Percentiles rank a stretch among this genome's conserved stretches.
phyloP scores from a whole-genome alignment of 192 early-diverging fungal species.

The Gamsiella multidivaricata region DNA sequence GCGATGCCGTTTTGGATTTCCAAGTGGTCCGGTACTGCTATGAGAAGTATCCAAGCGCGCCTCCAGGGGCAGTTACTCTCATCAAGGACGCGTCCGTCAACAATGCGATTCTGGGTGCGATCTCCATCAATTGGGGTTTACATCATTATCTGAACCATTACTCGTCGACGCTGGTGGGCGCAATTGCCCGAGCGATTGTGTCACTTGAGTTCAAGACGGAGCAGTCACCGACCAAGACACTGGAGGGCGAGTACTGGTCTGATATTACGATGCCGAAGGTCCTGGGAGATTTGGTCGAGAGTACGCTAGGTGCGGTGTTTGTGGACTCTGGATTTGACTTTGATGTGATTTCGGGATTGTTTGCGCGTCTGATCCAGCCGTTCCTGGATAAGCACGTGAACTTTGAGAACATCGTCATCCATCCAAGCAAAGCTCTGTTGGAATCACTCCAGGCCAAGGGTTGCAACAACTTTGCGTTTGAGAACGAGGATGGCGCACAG shows the following conservation, averaged over 20 bases:
- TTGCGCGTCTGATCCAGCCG: constrained; percentile 48
- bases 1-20: constrained; percentile 86
- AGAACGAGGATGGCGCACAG: not conserved
- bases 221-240: constrained; percentile 19
- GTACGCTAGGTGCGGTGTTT: constrained; percentile 86
- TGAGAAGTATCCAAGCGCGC: constrained; percentile 69
- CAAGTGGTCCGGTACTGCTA: constrained; percentile 80
- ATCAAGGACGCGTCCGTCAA: constrained; percentile 89
- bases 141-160: constrained; percentile 75
- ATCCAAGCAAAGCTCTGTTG: constrained; percentile 59
- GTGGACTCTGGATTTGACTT: constrained; percentile 82
- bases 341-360: constrained; percentile 59
- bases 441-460: constrained; percentile 55
- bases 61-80: constrained; percentile 84
- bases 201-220: constrained; percentile 60
- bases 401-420: constrained; percentile 57
- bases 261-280: constrained; percentile 88
- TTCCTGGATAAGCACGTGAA: constrained; percentile 62
- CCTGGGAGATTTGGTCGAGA: constrained; percentile 89
- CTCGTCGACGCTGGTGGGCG: constrained; percentile 62
- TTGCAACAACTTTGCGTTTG: constrained; percentile 50
- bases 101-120: constrained; percentile 84
- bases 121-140: constrained; percentile 72
- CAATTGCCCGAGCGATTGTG: constrained; percentile 65
- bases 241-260: constrained; percentile 80